phyloP scores from a whole-genome alignment of 768 basidiomycete genomes.

The Lentinula sp. region DNA sequence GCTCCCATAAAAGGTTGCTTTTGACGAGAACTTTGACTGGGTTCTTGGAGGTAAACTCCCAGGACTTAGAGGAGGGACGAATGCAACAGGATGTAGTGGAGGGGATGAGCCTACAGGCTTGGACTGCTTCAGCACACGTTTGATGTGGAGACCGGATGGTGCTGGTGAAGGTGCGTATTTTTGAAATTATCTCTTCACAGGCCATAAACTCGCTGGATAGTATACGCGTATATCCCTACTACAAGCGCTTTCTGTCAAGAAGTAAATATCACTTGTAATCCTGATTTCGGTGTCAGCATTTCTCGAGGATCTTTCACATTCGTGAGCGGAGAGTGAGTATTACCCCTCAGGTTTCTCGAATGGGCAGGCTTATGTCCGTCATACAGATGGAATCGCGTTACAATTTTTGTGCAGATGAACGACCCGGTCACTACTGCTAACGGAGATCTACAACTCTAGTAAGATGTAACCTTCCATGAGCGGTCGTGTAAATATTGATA shows the following conservation, averaged over 20 bases:
- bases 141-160: slow-evolving; percentile 72
- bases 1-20: slow-evolving; percentile 61
- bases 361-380: slow-evolving; percentile 1
- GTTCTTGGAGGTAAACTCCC: slow-evolving; percentile 76
- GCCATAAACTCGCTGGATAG: slow-evolving; percentile 27
- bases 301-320: slow-evolving; percentile 63
- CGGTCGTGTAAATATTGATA: background rate
- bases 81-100: slow-evolving; percentile 61
- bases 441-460: slow-evolving; percentile 69
- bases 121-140: slow-evolving; percentile 66
- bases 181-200: background rate
- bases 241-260: slow-evolving; percentile 54
- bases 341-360: slow-evolving; percentile 5
- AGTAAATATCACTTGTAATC: slow-evolving; percentile 55
- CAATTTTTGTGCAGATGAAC: slow-evolving; percentile 78
- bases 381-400: slow-evolving; percentile 60
- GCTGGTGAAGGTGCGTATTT: slow-evolving; percentile 57
- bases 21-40: slow-evolving; percentile 60
- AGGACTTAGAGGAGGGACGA: slow-evolving; percentile 64
- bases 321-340: slow-evolving; percentile 52
- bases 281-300: slow-evolving; percentile 74
- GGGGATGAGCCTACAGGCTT: slow-evolving; percentile 56
- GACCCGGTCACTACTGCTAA: slow-evolving; percentile 63
- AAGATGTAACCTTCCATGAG: slow-evolving; percentile 19
- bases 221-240: slow-evolving; percentile 76